phyloP scores from a whole-genome alignment of 768 basidiomycete genomes.

The Kwoniella botswanensis region DNA sequence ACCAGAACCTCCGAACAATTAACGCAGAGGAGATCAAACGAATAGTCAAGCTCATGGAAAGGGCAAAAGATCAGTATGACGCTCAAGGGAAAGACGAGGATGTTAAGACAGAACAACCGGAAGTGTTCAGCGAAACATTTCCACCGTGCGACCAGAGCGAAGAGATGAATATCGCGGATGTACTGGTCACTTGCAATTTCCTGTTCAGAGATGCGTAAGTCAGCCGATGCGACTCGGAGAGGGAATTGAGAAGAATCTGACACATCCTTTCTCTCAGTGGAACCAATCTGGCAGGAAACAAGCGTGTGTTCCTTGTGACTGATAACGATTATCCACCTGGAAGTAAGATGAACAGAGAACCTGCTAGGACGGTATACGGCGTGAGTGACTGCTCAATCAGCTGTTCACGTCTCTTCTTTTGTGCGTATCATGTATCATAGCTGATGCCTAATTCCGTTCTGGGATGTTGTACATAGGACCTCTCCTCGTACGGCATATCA shows the following conservation, averaged over 20 bases:
- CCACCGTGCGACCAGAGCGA: slow-evolving; percentile 65
- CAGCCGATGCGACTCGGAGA: too few species aligned
- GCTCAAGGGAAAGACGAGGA: slow-evolving; percentile 63
- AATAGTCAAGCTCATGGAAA: slow-evolving; percentile 75
- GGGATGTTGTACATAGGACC: slow-evolving; percentile 30
- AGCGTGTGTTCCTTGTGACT: slow-evolving; percentile 90
- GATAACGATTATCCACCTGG: slow-evolving; percentile 76
- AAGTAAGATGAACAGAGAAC: slow-evolving; percentile 29
- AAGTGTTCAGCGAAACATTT: slow-evolving; percentile 67
- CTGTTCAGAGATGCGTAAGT: slow-evolving; percentile 83
- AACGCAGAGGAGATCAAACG: slow-evolving; percentile 81
- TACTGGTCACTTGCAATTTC: slow-evolving; percentile 89
- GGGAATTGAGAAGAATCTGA: too few species aligned
- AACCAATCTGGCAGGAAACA: slow-evolving; percentile 73
- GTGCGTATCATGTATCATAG: background rate
- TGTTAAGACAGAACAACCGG: slow-evolving; percentile 55
- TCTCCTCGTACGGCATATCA: slow-evolving; percentile 43
- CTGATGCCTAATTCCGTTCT: too few species aligned
- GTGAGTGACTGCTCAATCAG: slow-evolving; percentile 23
- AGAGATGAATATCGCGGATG: slow-evolving; percentile 79
- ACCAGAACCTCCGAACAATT: slow-evolving; percentile 76
- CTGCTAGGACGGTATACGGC: slow-evolving; percentile 50
- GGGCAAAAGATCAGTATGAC: slow-evolving; percentile 63
- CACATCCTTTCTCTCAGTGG: slow-evolving; percentile 59
- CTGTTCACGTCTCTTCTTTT: too few species aligned